phyloP scores from a whole-genome alignment of 2,329 filamentous ascomycete species.

The Pyrenophora graminea region DNA sequence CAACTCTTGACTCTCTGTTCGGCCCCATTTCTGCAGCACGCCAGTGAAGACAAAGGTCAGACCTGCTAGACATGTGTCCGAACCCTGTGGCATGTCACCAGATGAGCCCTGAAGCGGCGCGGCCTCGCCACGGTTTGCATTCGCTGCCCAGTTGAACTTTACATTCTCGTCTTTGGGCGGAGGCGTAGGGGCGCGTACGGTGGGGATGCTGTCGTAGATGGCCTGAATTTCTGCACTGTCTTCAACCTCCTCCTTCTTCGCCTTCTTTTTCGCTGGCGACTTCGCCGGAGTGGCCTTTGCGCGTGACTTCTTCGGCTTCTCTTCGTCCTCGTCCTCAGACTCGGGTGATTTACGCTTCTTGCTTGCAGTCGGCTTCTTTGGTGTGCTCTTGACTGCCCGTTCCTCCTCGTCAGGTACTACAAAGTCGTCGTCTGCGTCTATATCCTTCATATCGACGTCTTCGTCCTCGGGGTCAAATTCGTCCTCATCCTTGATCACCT shows the following conservation, averaged over 20 bases:
- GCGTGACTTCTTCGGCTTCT: slow-evolving; percentile 62
- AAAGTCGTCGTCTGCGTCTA: slow-evolving; percentile 53
- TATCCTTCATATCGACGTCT: slow-evolving; percentile 60
- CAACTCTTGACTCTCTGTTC: slow-evolving; percentile 81
- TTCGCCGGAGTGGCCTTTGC: slow-evolving; percentile 49
- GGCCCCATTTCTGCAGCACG: slow-evolving; percentile 75
- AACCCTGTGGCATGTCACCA: slow-evolving; percentile 75
- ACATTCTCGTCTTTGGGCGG: slow-evolving; percentile 68
- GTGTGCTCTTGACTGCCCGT: slow-evolving; percentile 45
- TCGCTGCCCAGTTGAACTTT: slow-evolving; percentile 78
- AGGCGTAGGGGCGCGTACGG: slow-evolving; percentile 80
- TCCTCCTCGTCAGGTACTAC: slow-evolving; percentile 52
- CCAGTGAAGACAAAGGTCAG: slow-evolving; percentile 96
- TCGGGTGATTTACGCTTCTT: slow-evolving; percentile 64
- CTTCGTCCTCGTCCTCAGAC: slow-evolving; percentile 55
- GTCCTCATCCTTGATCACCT: slow-evolving; percentile 46
- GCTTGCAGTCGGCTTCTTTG: slow-evolving; percentile 42
- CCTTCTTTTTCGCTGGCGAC: slow-evolving; percentile 59
- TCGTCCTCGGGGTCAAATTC: slow-evolving; percentile 49
- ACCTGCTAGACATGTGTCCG: slow-evolving; percentile 86
- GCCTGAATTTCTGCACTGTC: slow-evolving; percentile 76
- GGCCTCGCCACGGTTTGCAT: slow-evolving; percentile 62
- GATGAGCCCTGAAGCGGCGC: slow-evolving; percentile 65
- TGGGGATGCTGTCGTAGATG: slow-evolving; percentile 86
- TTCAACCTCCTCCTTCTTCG: slow-evolving; percentile 67